Evolutionary conservation across 352 stramenopile genomes (phyloP), one percentile per base, ranked within the genome.

Genomic region (Phytophthora pisi): DNA sequence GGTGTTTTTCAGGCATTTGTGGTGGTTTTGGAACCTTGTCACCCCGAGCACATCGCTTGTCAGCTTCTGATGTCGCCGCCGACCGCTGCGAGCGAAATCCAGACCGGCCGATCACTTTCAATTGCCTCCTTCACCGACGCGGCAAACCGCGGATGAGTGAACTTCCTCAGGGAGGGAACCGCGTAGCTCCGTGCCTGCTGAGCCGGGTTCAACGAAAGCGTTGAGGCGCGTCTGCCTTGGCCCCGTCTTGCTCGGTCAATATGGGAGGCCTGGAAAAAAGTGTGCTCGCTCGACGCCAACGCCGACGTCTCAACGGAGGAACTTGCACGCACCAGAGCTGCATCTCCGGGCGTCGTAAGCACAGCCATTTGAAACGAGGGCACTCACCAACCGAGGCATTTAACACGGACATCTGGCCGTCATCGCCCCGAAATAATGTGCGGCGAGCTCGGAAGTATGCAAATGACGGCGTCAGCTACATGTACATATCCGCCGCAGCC

Each of bases 331-430:
- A 43, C 36, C 36, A 15, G 36, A 16, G 36, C 13, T 52, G 46
- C 51, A 53, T 49, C 4, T 49, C 42, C 42, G 60, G 43, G 61
- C 61, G 60, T 50, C 51, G 23, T 52, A 30, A 16, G 20, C 23
- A 50, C 4, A 54, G 51, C 40, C 60, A 56, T 67, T 67, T 67
- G 36, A 61, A 61, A 67, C 20, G 40, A 15, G 16, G 42, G 18
- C 42, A 49, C 42, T 49, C 42, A 49, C 42, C 24, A n/a, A 23
- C 36, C 3, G 36, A 46, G 51, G 3, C 28, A 53, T 61, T 67
- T 61, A 67, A 43, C 60, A 60, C 11, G 40, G n/a, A 6, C 53
- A 26, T 30, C 28, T 16, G 31, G 13, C 38, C 55, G 50, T 6
- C 13, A 43, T 18, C 36, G 36, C 36, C 38, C 36, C 26, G 24